Conservation (phyloP, 2,329 filamentous ascomycete genomes). For the Stachybotrys chlorohalonatus region DNA sequence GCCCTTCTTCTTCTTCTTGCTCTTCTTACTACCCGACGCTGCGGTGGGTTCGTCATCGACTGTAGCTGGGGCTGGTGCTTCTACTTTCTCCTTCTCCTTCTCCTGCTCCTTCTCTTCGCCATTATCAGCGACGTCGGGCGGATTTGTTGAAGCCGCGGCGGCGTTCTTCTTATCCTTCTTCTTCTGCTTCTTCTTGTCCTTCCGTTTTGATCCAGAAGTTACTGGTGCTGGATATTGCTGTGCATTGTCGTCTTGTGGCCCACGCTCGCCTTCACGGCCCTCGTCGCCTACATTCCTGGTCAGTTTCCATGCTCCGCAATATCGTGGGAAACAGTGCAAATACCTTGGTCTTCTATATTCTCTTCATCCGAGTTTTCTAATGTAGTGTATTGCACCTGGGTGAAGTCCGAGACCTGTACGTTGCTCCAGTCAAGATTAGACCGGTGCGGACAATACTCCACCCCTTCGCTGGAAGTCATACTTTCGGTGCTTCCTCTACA, state of each 20-base stretch:
- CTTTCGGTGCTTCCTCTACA: constrained; percentile 22
- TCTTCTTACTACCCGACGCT: constrained; percentile 12
- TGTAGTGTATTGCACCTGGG: constrained; percentile 30
- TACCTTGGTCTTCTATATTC: constrained; percentile 13
- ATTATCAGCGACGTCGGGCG: background rate
- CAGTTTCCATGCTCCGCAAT: background rate
- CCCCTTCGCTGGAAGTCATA: constrained; percentile 29
- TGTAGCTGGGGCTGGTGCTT: constrained; percentile 6
- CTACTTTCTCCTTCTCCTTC: background rate
- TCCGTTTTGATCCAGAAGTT: background rate
- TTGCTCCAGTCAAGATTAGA: constrained; percentile 26
- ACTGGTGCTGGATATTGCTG: background rate
- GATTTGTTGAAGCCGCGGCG: background rate
- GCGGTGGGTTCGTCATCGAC: constrained; percentile 5
- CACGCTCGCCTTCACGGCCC: background rate
- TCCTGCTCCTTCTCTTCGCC: background rate
- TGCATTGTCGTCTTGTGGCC: constrained; percentile 2
- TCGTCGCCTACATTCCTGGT: constrained; percentile 4
- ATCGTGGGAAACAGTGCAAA: constrained; percentile 2
- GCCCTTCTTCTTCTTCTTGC: constrained; percentile 11
- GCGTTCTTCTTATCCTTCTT: constrained; percentile 11
- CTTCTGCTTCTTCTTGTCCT: constrained; percentile 10
- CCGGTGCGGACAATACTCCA: constrained; percentile 30
- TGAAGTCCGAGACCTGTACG: constrained; percentile 33
- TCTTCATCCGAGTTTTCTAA: constrained; percentile 31